Percentiles rank a stretch among this genome's conserved stretches.
phyloP scores from a whole-genome alignment of 2,329 filamentous ascomycete species.

The Calonectria leucothoes region DNA sequence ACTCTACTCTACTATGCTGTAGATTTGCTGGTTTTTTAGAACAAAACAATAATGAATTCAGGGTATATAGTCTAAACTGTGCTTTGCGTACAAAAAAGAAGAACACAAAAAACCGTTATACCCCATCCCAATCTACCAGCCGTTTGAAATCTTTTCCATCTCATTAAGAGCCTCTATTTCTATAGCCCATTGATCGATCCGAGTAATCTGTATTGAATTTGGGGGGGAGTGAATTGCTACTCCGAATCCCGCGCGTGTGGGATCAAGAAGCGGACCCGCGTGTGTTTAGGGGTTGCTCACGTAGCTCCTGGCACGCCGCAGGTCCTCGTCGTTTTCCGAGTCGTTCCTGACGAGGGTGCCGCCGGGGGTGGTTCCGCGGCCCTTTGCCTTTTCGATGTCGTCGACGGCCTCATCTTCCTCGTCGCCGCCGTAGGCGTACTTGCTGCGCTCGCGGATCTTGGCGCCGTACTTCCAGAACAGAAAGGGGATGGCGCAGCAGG shows the following conservation, averaged over 20 bases:
- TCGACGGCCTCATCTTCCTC: constrained; percentile 49
- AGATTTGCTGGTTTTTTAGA: not conserved
- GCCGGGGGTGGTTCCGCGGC: constrained; percentile 27
- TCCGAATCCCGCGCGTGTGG: not conserved
- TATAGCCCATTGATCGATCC: constrained; percentile 3
- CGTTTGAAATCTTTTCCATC: not conserved
- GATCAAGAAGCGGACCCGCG: not conserved
- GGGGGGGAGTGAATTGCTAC: not conserved
- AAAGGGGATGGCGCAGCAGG: constrained; percentile 86
- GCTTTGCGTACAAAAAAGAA: constrained; percentile 25
- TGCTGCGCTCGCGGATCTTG: constrained; percentile 74
- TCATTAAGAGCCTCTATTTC: not conserved
- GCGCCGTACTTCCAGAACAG: constrained; percentile 84
- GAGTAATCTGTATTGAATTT: not conserved
- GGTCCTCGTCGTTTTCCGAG: constrained; percentile 49
- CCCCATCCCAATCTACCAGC: not conserved
- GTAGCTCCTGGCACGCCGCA: constrained; percentile 58
- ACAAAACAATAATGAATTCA: constrained; percentile 24
- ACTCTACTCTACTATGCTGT: not conserved
- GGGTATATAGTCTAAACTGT: constrained; percentile 40
- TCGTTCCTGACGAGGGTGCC: constrained; percentile 45
- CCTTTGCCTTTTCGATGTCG: constrained; percentile 53
- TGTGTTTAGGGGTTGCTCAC: constrained; percentile 56
- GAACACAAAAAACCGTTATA: constrained; percentile 19
- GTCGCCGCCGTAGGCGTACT: constrained; percentile 77